Evolutionary conservation across 208 protist species (phyloP), one percentile per base, ranked within the genome.

Genomic region (Trypanosoma melophagium): DNA sequence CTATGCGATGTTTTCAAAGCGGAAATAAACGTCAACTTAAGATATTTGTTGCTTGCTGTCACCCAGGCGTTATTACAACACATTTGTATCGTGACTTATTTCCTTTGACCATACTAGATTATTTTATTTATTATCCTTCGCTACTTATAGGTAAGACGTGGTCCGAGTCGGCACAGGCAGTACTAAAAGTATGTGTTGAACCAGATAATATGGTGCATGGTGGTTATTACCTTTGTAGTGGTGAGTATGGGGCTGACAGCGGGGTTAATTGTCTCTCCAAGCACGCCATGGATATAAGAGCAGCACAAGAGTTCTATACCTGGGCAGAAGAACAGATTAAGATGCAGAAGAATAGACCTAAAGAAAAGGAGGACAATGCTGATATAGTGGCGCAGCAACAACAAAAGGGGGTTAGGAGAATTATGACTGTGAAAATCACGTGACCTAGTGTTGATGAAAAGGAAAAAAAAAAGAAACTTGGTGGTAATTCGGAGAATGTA

Each of bases 41-140:
- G 69, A 74, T 96, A 49, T 90, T 86, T 56, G 79, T 93, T 16
- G 85, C 90, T 3, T 91, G 83, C 56, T 79, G 75, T 25, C 90
- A 96, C 57, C 90, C 90, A 3, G 90, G 90, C 42, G 70, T 96
- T 59, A 81, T 78, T 63, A 80, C 80, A 40, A 93, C 90, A 7
- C 82, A 81, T 40, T 78, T 96, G 19, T 96, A 96, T 76, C 87
- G 90, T 35, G 87, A 96, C 19, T 76, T 96, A 7, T 69, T 96
- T 14, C 79, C 90, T 2, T 25, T 31, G 9, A 82, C 78, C 69
- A 58, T 91, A 40, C 82, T 96, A 35, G 84, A 95, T 69, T 76
- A 73, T 54, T 17, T 89, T 19, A 5, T 96, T 45, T 96, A 96
- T 69, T 88, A 84, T 60, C 90, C 90, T 25, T 96, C 90, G 1